Evolutionary conservation across 345 rosid genomes (phyloP), one percentile per base, ranked within the genome.

Genomic region (Brassica nigra): DNA sequence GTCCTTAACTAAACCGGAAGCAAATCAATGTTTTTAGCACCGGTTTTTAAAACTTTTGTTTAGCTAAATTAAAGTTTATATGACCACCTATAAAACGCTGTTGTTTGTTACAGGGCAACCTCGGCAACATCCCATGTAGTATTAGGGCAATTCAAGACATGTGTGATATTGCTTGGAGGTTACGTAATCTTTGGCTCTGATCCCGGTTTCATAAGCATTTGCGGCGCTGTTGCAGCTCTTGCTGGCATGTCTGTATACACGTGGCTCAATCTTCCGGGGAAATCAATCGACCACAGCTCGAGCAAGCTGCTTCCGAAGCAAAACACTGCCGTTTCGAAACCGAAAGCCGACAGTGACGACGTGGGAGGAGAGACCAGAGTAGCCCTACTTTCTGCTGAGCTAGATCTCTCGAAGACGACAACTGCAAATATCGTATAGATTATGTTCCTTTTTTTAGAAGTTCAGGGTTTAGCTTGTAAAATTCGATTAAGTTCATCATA

Each of bases 81-180:
- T 63, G 12, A 27, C 61, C 16, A 2, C 5, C 3, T 64, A 18
- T 18, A 23, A 69, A 16, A 42, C 5, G 20, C 23, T 55, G 59
- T 34, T 63, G 39, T 68, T 39, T 11, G 14, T 14, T 55, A 84
- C 85, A 93, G 99, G 65, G 99, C 99, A 52, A 95, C 98, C 4
- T 91, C 98, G 2, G 99, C 99, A 36, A 95, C 94, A 12, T 88
- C 97, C 66, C 99, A 93, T 72, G 98, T 93, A 44, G 96, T 95
- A 5, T 66, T 93, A 70, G 99, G 99, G 74, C 99, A 95, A 81
- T 95, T 95, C 74, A 95, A 95, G 76, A 93, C 97, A 0, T 95
- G 99, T 74, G 91, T 93, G 58, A 86, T 95, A 6, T 81, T 91
- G 44, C 88, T 95, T 5, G 98, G 97, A 42, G 98, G 97, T n/a